Evolutionary conservation across 805 yeast species (phyloP).

Genomic region (Suhomyces kilbournensis): DNA sequence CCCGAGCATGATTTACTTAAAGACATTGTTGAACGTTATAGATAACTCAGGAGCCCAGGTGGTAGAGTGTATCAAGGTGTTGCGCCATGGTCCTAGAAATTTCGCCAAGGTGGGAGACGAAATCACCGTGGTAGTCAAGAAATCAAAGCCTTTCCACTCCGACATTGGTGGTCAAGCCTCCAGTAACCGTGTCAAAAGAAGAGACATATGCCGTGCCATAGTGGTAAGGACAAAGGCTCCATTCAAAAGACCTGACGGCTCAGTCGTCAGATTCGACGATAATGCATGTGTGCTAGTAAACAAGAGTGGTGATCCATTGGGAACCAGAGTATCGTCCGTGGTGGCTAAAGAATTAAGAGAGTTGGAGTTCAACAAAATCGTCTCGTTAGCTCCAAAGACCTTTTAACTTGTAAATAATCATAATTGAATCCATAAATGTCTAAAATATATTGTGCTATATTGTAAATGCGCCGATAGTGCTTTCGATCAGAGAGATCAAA

Average conservation of each 20-base stretch:
- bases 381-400: constrained; percentile 83
- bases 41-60: constrained; percentile 95
- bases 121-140: constrained; percentile 90
- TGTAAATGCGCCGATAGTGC: constrained; percentile 11
- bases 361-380: constrained; percentile 79
- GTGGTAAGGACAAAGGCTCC: constrained; percentile 88
- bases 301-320: constrained; percentile 90
- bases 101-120: constrained; percentile 87
- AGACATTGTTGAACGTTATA: constrained; percentile 82
- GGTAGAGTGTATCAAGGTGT: constrained; percentile 93
- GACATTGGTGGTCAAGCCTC: constrained; percentile 72
- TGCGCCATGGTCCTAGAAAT: constrained; percentile 81
- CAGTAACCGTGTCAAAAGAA: constrained; percentile 82
- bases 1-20: constrained; percentile 73
- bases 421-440: not conserved
- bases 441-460: not conserved
- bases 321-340: constrained; percentile 85
- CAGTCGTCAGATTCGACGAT: constrained; percentile 84
- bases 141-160: constrained; percentile 74
- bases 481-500: constrained; percentile 18
- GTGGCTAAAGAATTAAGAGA: constrained; percentile 89
- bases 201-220: constrained; percentile 94
- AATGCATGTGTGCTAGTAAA: constrained; percentile 95
- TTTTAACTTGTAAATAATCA: constrained; percentile 8
- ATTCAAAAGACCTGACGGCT: constrained; percentile 79